phyloP scores from a whole-genome alignment of 345 rosid genomes.

The Toxicodendron radicans region DNA sequence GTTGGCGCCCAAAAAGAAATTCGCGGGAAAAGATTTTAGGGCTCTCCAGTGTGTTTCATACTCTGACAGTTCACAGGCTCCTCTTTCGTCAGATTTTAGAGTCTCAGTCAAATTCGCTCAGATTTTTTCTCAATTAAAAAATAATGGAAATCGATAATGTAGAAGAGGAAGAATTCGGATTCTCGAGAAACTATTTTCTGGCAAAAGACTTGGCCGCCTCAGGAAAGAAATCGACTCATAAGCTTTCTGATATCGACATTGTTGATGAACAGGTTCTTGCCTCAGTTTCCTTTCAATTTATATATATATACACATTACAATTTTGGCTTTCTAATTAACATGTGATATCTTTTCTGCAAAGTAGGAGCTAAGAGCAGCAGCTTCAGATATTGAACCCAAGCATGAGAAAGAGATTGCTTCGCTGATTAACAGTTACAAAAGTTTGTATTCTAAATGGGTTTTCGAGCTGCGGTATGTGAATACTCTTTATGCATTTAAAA shows the following conservation, averaged over 20 bases:
- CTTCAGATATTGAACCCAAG: slow-evolving; percentile 54
- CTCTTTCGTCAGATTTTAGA: background rate
- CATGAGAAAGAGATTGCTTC: slow-evolving; percentile 59
- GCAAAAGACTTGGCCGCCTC: slow-evolving; percentile 74
- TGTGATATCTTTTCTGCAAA: background rate
- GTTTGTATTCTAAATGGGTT: slow-evolving; percentile 66
- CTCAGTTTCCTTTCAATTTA: background rate
- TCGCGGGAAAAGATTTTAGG: slow-evolving; percentile 12
- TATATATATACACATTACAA: background rate
- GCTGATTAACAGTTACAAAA: slow-evolving; percentile 59
- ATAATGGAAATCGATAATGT: slow-evolving; percentile 45
- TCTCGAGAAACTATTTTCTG: slow-evolving; percentile 86
- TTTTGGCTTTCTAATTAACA: background rate
- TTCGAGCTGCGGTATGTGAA: slow-evolving; percentile 60
- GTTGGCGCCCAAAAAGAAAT: background rate
- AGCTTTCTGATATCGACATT: slow-evolving; percentile 66
- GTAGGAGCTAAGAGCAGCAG: slow-evolving; percentile 72
- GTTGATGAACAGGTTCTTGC: slow-evolving; percentile 77
- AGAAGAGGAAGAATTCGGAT: slow-evolving; percentile 77
- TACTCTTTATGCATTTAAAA: background rate
- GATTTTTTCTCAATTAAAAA: background rate
- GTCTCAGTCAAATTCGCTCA: background rate
- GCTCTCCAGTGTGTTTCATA: background rate
- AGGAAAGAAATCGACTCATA: slow-evolving; percentile 57
- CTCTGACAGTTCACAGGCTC: background rate